Evolutionary conservation across 768 basidiomycete genomes (phyloP).

Genomic region (Sistotremastrum niveocremeum): DNA sequence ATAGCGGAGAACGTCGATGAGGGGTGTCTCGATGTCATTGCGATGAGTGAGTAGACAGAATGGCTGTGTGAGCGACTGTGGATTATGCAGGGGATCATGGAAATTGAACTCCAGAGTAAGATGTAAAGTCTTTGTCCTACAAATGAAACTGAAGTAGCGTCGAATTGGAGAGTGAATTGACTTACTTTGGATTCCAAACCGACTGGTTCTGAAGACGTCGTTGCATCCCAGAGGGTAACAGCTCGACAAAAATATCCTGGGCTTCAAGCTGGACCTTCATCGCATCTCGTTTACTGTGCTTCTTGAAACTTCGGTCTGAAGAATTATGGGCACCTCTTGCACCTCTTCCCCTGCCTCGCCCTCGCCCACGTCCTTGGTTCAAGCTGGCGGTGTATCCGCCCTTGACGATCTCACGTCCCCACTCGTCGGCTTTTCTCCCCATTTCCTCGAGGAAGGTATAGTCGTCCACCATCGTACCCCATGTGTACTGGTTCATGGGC

Average conservation of each 20-base stretch:
- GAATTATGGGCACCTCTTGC: constrained; percentile 13
- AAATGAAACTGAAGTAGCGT: constrained; percentile 3
- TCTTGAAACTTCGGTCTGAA: constrained; percentile 14
- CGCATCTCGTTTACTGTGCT: constrained; percentile 38
- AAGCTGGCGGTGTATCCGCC: constrained; percentile 36
- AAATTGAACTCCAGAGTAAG: constrained; percentile 66
- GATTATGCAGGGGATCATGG: constrained; percentile 34
- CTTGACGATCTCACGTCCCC: constrained; percentile 56
- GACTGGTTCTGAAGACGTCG: constrained; percentile 67
- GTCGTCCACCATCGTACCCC: constrained; percentile 83
- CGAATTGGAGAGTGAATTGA: constrained; percentile 6
- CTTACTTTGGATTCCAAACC: constrained; percentile 69
- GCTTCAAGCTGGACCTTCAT: constrained; percentile 55
- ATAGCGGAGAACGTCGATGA: constrained; percentile 36
- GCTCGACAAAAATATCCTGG: constrained; percentile 58
- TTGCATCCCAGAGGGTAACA: constrained; percentile 77
- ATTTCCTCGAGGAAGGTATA: constrained; percentile 79
- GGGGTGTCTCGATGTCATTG: constrained; percentile 35
- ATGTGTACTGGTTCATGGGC: constrained; percentile 71
- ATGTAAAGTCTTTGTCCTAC: constrained; percentile 51
- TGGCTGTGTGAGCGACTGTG: constrained; percentile 22
- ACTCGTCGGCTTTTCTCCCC: constrained; percentile 56
- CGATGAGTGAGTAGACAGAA: constrained; percentile 51
- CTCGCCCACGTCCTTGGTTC: constrained; percentile 13
- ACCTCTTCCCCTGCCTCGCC: constrained; percentile 16